Evolutionary conservation across 371 early-diverging fungal genomes (phyloP), one percentile per base, ranked within the genome.

Genomic region (Rhizomucor miehei): DNA sequence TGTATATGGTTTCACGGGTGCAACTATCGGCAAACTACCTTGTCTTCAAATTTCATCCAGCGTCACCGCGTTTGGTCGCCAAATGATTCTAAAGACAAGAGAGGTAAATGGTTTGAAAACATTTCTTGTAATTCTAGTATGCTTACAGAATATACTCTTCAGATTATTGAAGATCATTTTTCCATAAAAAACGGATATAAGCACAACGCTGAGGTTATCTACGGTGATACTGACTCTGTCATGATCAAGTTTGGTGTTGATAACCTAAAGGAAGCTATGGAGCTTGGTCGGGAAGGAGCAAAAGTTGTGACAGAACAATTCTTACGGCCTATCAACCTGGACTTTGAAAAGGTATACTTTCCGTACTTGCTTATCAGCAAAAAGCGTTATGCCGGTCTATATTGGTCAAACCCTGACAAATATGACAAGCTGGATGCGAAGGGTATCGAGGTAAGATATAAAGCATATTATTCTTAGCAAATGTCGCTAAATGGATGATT

Each of bases 221-320:
- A 99, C 63, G 99, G 99, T 48, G 99, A 99, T 71, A 99, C 99
- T 0, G 99, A 99, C 80, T 99, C 99, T 2, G 99, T 99, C 23
- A 99, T 99, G 99, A 95, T 99, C 50, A 95, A 96, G 52, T 98
- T 99, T 82, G 94, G 94, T 24, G 88, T 85, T 11, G 68, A 80
- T 37, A 78, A 76, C 49, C 75, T 99, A 19, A 85, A 76, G 21
- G 90, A 94, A 13, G 89, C 95, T 1, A 97, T 98, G 99, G 69
- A 80, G 25, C 72, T 97, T 2, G 95, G 98, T 3, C 65, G 74
- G 44, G 89, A 94, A 66, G 98, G 95, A 0, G 95, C 99, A 1
- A 80, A 82, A 17, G 72, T 82, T 52, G 96, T 99, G 0, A 93
- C 99, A 1, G 63, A 66, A 10, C 77, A 88, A 56, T 99, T 99